Evolutionary conservation across 192 early-diverging fungal genomes (phyloP).

Genomic region (Entomortierella chlamydospora): DNA sequence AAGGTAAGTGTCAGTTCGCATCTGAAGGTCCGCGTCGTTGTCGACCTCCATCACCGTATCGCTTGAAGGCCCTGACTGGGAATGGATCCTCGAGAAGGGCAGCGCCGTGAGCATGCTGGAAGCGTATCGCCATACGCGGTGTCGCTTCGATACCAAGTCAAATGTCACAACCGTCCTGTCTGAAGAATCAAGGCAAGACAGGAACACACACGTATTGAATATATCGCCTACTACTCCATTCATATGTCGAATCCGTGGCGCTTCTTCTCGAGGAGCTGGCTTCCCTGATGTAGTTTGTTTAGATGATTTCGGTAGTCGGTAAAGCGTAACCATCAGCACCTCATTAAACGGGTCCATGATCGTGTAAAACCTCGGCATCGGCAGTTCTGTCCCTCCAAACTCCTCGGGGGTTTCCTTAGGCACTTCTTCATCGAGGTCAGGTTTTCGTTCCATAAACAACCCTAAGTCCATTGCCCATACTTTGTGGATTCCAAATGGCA

Average conservation of each 20-base stretch:
- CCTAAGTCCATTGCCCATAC: constrained; percentile 63
- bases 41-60: constrained; percentile 11
- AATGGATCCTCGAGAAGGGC: constrained; percentile 3
- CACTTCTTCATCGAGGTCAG: constrained; percentile 20
- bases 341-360: constrained; percentile 61
- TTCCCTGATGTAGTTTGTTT: constrained; percentile 6
- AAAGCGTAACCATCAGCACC: constrained; percentile 50
- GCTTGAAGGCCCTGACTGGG: neutral
- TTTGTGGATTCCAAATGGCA: constrained; percentile 55
- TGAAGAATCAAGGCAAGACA: constrained; percentile 5
- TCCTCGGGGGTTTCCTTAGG: neutral
- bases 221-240: constrained; percentile 18
- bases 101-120: constrained; percentile 17
- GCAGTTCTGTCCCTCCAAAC: constrained; percentile 8
- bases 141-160: constrained; percentile 16
- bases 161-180: constrained; percentile 27
- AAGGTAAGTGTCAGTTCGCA: constrained; percentile 30
- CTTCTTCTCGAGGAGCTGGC: constrained; percentile 13
- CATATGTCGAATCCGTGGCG: constrained; percentile 18
- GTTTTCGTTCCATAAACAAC: constrained; percentile 52
- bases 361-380: constrained; percentile 56
- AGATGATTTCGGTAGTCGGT: constrained; percentile 5
- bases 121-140: constrained; percentile 34
- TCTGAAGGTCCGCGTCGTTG: constrained; percentile 21
- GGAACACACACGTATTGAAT: constrained; percentile 31